These are phyloP conservation scores for Fusarium sp. DNA, from an alignment of 2,329 filamentous ascomycete species.

Conservation along the genomic window DNA sequence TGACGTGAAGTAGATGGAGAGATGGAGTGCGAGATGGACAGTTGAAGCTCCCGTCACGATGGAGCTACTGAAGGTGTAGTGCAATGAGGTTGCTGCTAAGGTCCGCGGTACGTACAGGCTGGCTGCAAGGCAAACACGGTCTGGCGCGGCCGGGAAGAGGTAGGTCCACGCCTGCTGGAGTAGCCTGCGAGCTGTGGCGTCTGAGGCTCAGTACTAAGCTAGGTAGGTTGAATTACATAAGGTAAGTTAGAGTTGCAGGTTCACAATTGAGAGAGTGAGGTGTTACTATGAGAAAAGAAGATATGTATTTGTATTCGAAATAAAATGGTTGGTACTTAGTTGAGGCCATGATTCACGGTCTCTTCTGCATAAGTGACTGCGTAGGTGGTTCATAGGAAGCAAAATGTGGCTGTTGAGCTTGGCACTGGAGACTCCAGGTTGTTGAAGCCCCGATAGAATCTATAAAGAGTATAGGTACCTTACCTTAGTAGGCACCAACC, in stretches of 20 bases:
- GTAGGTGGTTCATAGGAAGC: background rate
- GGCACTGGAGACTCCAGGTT: background rate
- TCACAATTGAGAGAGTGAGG: background rate
- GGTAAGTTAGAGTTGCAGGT: background rate
- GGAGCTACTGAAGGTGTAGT: constrained; percentile 37
- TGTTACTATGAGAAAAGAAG: background rate
- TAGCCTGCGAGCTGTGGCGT: constrained; percentile 31
- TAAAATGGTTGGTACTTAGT: background rate
- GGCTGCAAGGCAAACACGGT: constrained; percentile 56
- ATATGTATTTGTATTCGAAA: background rate
- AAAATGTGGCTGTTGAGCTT: background rate
- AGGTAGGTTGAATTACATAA: constrained; percentile 3
- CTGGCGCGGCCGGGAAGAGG: constrained; percentile 51
- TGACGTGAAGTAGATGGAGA: constrained; percentile 34
- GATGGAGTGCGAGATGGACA: constrained; percentile 35
- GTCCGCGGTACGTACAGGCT: constrained; percentile 37
- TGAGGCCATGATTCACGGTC: background rate
- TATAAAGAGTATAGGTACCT: background rate
- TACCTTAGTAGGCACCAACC: background rate
- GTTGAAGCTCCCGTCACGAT: constrained; percentile 38
- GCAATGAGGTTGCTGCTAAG: constrained; percentile 26
- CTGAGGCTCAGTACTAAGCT: constrained; percentile 29
- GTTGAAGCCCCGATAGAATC: background rate
- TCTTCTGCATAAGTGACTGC: background rate
- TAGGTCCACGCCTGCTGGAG: constrained; percentile 36